phyloP scores from a whole-genome alignment of 352 stramenopile genomes.

The Globisporangium orthogonon region DNA sequence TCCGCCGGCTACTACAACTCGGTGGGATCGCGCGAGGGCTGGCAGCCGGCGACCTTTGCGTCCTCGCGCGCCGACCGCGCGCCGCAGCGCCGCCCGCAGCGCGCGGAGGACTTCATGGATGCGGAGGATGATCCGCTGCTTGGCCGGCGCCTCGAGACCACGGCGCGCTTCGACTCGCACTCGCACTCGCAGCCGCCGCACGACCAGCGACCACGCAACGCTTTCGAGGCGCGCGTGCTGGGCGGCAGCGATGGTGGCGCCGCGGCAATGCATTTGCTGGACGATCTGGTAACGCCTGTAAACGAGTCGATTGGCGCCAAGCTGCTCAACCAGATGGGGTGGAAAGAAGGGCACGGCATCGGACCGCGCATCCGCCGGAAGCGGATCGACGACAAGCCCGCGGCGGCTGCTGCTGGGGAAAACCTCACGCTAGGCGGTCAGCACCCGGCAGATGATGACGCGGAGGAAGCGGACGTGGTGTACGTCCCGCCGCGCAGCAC shows the following conservation, averaged over 20 bases:
- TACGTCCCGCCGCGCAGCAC: slow-evolving; percentile 52
- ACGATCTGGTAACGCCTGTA: slow-evolving; percentile 66
- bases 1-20: slow-evolving; percentile 93
- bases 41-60: slow-evolving; percentile 72
- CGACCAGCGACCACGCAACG: slow-evolving; percentile 16
- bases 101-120: slow-evolving; percentile 92
- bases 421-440: not conserved
- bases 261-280: slow-evolving; percentile 37
- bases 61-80: slow-evolving; percentile 56
- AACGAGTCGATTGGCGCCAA: slow-evolving; percentile 79
- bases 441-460: slow-evolving; percentile 10
- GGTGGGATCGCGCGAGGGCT: slow-evolving; percentile 88
- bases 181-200: slow-evolving; percentile 42
- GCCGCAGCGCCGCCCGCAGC: slow-evolving; percentile 27
- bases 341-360: slow-evolving; percentile 89
- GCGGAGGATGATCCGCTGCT: slow-evolving; percentile 90
- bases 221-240: slow-evolving; percentile 11
- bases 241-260: no score
- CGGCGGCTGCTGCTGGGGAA: not conserved
- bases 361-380: slow-evolving; percentile 53
- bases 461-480: slow-evolving; percentile 33
- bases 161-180: slow-evolving; percentile 56
- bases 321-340: slow-evolving; percentile 85
- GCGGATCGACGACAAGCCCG: slow-evolving; percentile 23
- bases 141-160: slow-evolving; percentile 67